Conservation (phyloP, 2,329 filamentous ascomycete genomes). For the Pseudogymnoascus sp. region DNA sequence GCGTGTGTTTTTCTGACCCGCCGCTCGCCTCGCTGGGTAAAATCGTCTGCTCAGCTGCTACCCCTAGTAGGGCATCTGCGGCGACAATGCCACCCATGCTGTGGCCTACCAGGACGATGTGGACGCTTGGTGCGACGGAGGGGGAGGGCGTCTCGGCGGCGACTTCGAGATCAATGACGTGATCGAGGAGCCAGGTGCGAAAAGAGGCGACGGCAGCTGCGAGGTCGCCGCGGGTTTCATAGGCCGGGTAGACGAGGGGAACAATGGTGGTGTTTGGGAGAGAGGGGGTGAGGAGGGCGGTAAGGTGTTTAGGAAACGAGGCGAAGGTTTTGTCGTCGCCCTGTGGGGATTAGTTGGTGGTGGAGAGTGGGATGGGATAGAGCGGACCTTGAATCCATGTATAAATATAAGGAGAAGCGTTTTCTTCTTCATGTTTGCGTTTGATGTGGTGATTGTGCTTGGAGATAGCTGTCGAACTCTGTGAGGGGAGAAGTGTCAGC, state of each 20-base stretch:
- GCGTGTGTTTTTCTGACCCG: slow-evolving; percentile 13
- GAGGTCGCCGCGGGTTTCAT: slow-evolving; percentile 73
- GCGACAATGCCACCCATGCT: slow-evolving; percentile 93
- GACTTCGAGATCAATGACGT: slow-evolving; percentile 91
- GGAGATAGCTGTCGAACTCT: not conserved
- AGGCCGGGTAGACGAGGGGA: slow-evolving; percentile 66
- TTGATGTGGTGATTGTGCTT: not conserved
- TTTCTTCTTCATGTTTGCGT: slow-evolving; percentile 53
- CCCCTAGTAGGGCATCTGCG: slow-evolving; percentile 72
- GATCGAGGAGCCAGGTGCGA: slow-evolving; percentile 77
- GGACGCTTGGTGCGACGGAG: slow-evolving; percentile 77
- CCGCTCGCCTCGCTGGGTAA: not conserved
- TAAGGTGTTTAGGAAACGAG: slow-evolving; percentile 64
- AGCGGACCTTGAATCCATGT: slow-evolving; percentile 70
- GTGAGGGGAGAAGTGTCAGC: not conserved
- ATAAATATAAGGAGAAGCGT: slow-evolving; percentile 76
- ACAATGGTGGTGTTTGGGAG: slow-evolving; percentile 62
- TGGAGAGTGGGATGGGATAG: not conserved
- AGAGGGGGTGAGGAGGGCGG: slow-evolving; percentile 51
- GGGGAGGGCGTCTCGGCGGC: slow-evolving; percentile 69
- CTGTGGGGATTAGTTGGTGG: slow-evolving; percentile 31
- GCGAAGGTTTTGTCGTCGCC: slow-evolving; percentile 73
- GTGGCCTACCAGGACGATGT: slow-evolving; percentile 74
- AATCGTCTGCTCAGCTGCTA: slow-evolving; percentile 32
- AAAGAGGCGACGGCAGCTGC: slow-evolving; percentile 62